Evolutionary conservation across 164 flowering plant species (phyloP), one percentile per base, ranked within the genome.

Genomic region (Vitis vinifera): DNA sequence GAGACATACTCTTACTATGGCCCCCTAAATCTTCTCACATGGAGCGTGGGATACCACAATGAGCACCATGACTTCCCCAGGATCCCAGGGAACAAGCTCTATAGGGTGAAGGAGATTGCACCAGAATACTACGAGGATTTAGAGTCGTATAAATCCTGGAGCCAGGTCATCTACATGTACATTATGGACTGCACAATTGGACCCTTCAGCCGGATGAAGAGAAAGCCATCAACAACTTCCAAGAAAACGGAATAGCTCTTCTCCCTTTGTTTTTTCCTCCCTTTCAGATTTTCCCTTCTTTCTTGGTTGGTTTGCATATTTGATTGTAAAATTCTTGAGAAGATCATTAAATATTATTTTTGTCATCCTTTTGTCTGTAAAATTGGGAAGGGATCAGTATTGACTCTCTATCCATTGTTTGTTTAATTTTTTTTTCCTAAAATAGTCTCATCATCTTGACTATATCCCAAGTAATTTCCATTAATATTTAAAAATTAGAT

Each of bases 31-130:
- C 81, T 91, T n/a, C 67, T 94, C 58, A 91, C 99, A 27, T 92
- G 99, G 99, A 74, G 80, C 56, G 99, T 94, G 0, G 99, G 99
- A 0, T 92, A 91, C 79, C 99, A 92, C 80, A 94, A 94, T 53
- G 99, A 94, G 83, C 99, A 94, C 85, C 99, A 94, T 79, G 99
- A 94, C 76, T 94, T 94, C 77, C 98, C 98, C 0, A 87, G 97
- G 71, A 92, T 94, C 62, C 87, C 97, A 2, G 99, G 99, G 29
- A 72, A 56, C 80, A 94, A 87, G 89, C 99, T 94, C 51, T 78
- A 91, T 78, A 94, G 88, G 85, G 95, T 94, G 81, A 90, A 80
- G 85, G 95, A 91, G 82, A 92, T 92, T 68, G 99, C 97, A 10
- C 97, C 97, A 0, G 99, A 94, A 53, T 94, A 82, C 63, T 94